Percentiles rank a stretch among this genome's conserved stretches.
These are phyloP conservation scores for Pleomassaria siparia DNA, from an alignment of 2,329 filamentous ascomycete species.

Conservation along the genomic window DNA sequence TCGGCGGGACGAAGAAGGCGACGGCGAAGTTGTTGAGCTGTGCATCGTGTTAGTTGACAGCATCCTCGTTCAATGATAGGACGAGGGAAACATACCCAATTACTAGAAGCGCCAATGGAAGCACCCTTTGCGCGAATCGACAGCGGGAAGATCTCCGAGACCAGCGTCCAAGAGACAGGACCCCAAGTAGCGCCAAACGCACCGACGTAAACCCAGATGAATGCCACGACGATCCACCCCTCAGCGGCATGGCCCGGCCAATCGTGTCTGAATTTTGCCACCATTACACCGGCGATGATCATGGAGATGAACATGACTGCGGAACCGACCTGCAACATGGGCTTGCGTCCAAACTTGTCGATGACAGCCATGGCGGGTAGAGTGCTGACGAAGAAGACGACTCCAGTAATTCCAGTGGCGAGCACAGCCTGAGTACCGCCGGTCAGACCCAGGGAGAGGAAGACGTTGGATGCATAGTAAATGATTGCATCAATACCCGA, in stretches of 20 bases:
- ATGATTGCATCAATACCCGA: slow-evolving; percentile 50
- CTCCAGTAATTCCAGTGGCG: slow-evolving; percentile 61
- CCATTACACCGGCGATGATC: slow-evolving; percentile 29
- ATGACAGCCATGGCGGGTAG: slow-evolving; percentile 59
- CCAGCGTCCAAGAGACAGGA: slow-evolving; percentile 28
- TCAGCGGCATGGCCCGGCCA: slow-evolving; percentile 21
- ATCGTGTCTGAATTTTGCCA: slow-evolving; percentile 31
- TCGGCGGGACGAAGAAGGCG: slow-evolving; percentile 36
- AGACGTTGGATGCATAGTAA: slow-evolving; percentile 62
- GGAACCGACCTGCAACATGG: slow-evolving; percentile 56
- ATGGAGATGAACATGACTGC: slow-evolving; percentile 40
- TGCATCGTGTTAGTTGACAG: neutral
- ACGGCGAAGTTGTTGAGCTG: slow-evolving; percentile 44
- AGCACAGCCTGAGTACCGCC: slow-evolving; percentile 58
- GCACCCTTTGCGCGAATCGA: slow-evolving; percentile 42
- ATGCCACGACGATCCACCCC: slow-evolving; percentile 32
- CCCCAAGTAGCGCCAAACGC: slow-evolving; percentile 35
- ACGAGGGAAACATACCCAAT: slow-evolving; percentile 32
- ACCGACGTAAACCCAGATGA: slow-evolving; percentile 35
- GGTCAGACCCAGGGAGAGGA: slow-evolving; percentile 60
- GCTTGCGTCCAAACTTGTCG: slow-evolving; percentile 60
- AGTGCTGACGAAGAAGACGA: slow-evolving; percentile 60
- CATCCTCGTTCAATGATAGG: neutral
- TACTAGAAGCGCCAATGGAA: slow-evolving; percentile 39
- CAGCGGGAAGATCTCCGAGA: slow-evolving; percentile 41